A percentile compares a stretch with the other conserved stretches of the same genome.
Conservation (phyloP, 805 yeast species). For the Hanseniaspora nectarophila region DNA sequence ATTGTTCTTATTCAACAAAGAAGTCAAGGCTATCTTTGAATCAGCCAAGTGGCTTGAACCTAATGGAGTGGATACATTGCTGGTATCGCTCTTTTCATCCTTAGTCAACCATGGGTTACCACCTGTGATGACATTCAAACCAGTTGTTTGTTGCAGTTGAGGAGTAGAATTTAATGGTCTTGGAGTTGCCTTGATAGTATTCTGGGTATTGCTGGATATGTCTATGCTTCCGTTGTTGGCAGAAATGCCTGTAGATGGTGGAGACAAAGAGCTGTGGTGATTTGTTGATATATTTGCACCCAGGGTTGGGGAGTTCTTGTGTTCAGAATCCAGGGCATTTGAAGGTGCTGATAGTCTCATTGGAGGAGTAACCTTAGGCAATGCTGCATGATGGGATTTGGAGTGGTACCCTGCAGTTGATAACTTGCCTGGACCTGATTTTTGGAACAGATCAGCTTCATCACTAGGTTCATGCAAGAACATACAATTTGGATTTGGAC, state of each 20-base stretch:
- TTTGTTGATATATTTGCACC: not conserved
- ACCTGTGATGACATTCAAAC: not conserved
- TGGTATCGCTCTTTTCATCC: not conserved
- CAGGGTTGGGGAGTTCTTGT: slow-evolving; percentile 21
- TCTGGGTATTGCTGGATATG: not conserved
- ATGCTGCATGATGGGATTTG: slow-evolving; percentile 45
- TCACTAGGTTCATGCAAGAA: slow-evolving; percentile 98
- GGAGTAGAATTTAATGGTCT: slow-evolving; percentile 6
- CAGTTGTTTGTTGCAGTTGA: not conserved
- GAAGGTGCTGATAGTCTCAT: slow-evolving; percentile 29
- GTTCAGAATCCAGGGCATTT: slow-evolving; percentile 26
- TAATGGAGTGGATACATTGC: slow-evolving; percentile 15
- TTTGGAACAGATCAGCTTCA: slow-evolving; percentile 92
- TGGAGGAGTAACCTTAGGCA: slow-evolving; percentile 18
- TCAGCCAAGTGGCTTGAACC: slow-evolving; percentile 17
- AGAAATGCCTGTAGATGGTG: not conserved
- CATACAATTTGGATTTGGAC: slow-evolving; percentile 99
- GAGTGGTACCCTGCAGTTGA: slow-evolving; percentile 12
- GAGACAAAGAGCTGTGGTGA: not conserved
- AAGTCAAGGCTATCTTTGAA: not conserved
- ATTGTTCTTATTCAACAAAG: not conserved
- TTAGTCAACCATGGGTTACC: slow-evolving; percentile 11
- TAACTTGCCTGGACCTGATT: slow-evolving; percentile 26
- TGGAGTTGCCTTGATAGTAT: not conserved
- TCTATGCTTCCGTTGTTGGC: slow-evolving; percentile 7